A percentile compares a stretch with the other conserved stretches of the same genome.
These are phyloP conservation scores for Quambalaria eucalypti DNA, from an alignment of 1,284 basidiomycete genomes.

Conservation along the genomic window DNA sequence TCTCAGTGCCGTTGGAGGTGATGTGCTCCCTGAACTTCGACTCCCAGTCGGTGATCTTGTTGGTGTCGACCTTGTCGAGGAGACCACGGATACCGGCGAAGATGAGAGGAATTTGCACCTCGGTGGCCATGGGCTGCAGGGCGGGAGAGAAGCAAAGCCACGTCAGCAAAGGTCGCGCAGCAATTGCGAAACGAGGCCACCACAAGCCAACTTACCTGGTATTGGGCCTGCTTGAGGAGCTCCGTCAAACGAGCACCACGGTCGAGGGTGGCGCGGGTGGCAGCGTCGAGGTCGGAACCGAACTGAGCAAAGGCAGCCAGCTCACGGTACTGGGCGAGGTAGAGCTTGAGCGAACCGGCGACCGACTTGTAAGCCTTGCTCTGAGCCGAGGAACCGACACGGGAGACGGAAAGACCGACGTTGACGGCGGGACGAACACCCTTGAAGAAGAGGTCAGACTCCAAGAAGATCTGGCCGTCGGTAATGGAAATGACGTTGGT, in stretches of 20 bases:
- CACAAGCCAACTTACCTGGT: no score
- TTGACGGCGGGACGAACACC: constrained; percentile 98
- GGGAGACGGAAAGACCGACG: constrained; percentile 99
- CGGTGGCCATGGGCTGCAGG: constrained; percentile 61
- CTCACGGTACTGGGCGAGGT: constrained; percentile 99
- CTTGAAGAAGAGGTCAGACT: constrained; percentile 79
- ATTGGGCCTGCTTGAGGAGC: constrained; percentile 98
- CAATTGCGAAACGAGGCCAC: constrained; percentile 57
- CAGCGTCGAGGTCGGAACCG: constrained; percentile 98
- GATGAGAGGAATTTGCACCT: constrained; percentile 95
- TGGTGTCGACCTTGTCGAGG: constrained; percentile 74
- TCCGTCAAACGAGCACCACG: constrained; percentile 97
- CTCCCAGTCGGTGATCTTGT: constrained; percentile 92
- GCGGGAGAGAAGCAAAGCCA: no score
- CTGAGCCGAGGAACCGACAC: constrained; percentile 96
- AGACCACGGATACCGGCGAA: constrained; percentile 86
- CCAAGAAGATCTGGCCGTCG: constrained; percentile 46
- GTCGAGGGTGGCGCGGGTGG: constrained; percentile 71
- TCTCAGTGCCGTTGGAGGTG: constrained; percentile 32
- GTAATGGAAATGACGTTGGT: constrained; percentile 48
- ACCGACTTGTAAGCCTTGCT: constrained; percentile 84
- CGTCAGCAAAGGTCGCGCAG: no score
- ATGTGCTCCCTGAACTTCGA: constrained; percentile 69
- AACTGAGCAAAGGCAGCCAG: constrained; percentile 98
- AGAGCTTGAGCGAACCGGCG: constrained; percentile 97